Conservation (phyloP, 78 protist genomes). For the Monosiga brevicollis region DNA sequence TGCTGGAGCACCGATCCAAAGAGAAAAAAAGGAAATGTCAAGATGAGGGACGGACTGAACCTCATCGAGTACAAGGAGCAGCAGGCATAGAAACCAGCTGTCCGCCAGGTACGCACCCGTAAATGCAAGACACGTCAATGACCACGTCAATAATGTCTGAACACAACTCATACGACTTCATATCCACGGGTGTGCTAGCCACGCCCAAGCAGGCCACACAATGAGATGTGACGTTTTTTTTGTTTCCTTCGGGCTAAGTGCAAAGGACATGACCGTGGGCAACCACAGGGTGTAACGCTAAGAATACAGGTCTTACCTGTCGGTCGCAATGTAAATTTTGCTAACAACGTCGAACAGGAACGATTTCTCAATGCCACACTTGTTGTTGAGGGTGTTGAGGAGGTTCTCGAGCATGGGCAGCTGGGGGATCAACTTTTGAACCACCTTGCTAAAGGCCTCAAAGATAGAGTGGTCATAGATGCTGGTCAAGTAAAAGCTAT, state of each 20-base stretch:
- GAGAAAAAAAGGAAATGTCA: too few species aligned
- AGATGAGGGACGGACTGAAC: too few species aligned
- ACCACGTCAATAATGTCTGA: conserved; percentile 92
- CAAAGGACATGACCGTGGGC: too few species aligned
- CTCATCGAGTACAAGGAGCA: too few species aligned
- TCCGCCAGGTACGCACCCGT: too few species aligned
- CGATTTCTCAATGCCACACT: conserved; percentile 85
- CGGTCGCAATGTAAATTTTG: conserved; percentile 92
- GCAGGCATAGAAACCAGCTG: too few species aligned
- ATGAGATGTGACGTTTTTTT: too few species aligned
- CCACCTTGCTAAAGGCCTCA: conserved; percentile 90
- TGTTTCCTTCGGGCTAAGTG: too few species aligned
- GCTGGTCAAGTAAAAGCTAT: conserved; percentile 80
- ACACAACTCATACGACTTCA: conserved; percentile 85
- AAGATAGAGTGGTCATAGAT: conserved; percentile 94
- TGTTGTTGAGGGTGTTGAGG: conserved; percentile 64
- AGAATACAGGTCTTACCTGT: too few species aligned
- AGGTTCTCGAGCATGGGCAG: conserved; percentile 80
- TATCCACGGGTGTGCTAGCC: conserved; percentile 82
- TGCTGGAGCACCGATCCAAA: not conserved
- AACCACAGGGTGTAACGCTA: too few species aligned
- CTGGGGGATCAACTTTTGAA: conserved; percentile 90
- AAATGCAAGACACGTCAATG: conserved; percentile 82
- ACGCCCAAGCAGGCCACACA: too few species aligned
- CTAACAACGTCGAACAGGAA: conserved; percentile 85